phyloP scores from a whole-genome alignment of 169 alveolate genomes.

The Plasmodium falciparum region DNA sequence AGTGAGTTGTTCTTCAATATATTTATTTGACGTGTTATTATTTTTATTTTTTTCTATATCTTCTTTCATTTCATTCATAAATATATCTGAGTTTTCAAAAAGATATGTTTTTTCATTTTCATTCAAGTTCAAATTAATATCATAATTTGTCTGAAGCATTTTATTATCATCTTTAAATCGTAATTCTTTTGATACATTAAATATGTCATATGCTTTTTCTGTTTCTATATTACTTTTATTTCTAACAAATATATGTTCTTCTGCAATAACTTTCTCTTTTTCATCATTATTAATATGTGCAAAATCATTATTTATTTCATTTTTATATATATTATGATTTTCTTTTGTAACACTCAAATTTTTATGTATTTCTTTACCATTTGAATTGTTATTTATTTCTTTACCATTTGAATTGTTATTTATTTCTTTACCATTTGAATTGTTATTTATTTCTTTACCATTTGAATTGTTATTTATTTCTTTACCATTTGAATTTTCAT shows the following conservation, averaged over 20 bases:
- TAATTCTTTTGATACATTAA: no score
- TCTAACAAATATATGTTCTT: neutral
- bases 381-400: neutral
- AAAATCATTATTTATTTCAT: neutral
- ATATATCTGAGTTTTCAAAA: constrained; percentile 38
- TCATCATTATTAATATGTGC: neutral
- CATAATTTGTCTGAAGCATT: neutral
- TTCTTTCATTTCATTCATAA: constrained; percentile 40
- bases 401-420: neutral
- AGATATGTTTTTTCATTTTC: constrained; percentile 12
- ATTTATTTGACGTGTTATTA: neutral
- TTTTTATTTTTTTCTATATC: no score
- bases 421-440: neutral
- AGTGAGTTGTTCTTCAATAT: constrained; percentile 29
- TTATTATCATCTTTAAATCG: neutral
- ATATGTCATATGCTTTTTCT: no score
- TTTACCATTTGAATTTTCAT: neutral
- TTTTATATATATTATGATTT: constrained; percentile 5
- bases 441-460: neutral
- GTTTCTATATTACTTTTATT: no score
- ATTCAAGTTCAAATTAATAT: neutral
- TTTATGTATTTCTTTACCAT: constrained; percentile 9
- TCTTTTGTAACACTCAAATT: constrained; percentile 2
- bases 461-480: neutral
- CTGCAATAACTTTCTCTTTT: neutral